Evolutionary conservation across 495 filamentous ascomycete genomes (phyloP), one percentile per base, ranked within the genome.

Genomic region (Corynascus novoguineensis): DNA sequence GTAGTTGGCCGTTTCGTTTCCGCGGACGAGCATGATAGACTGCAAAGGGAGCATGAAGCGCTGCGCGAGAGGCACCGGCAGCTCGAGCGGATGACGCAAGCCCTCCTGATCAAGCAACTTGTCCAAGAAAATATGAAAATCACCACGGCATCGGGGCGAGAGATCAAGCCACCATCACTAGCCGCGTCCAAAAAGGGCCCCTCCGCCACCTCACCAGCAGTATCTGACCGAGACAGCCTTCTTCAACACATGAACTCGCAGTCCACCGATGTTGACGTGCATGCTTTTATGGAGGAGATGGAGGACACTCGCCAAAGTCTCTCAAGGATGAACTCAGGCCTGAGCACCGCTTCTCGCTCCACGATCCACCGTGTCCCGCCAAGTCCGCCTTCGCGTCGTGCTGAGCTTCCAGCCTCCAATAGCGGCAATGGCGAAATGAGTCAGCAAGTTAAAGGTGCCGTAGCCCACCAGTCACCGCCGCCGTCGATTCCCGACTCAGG

Each of bases 231-330:
- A 17, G 62, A 60, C 45, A 64, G 51, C 44, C 68, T 68, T 19
- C 53, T 68, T 29, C 63, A 50, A 21, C 59, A 67, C 58, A 68
- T 70, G 66, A 55, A 63, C 38, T 67, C 64, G 19, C 66, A 65
- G 34, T 53, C 61, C 32, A 64, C 60, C 27, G 64, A 70, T 40
- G 66, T 68, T 19, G 64, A 70, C 41, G 40, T 60, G 17, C 32
- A 65, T 4, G 66, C 61, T n/a, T 52, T 70, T 8, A 65, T 70
- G 66, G 53, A 60, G 19, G 68, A 70, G 28, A 63, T 68, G 60
- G 60, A 68, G 27, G 58, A 64, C 25, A 59, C 57, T 1, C 60
- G 51, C 24, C 62, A 62, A 46, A 58, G 59, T 6, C 52, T 70
- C 1, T 62, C 64, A 5, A 56, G 66, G n/a, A 64, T 61, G 29